Conservation (phyloP, 2,329 filamentous ascomycete species). For the Alternaria sp. region DNA sequence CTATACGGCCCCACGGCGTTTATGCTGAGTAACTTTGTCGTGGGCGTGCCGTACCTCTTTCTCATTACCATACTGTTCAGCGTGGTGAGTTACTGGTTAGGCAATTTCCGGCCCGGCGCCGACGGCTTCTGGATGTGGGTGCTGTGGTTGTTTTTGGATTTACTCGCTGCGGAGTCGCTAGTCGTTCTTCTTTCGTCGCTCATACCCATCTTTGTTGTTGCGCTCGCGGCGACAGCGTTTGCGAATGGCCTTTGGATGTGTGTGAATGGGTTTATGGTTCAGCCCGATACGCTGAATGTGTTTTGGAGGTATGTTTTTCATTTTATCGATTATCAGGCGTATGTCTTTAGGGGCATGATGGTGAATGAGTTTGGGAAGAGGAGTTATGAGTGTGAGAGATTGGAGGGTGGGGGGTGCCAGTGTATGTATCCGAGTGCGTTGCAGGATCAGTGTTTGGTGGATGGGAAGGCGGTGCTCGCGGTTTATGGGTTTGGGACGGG, state of each 20-base stretch:
- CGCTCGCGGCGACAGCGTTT: slow-evolving; percentile 80
- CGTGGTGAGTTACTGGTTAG: slow-evolving; percentile 78
- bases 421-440: slow-evolving; percentile 76
- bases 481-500: slow-evolving; percentile 73
- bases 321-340: slow-evolving; percentile 86
- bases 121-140: slow-evolving; percentile 77
- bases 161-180: slow-evolving; percentile 80
- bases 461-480: slow-evolving; percentile 72
- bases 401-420: slow-evolving; percentile 54
- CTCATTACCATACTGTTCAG: slow-evolving; percentile 79
- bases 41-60: slow-evolving; percentile 82
- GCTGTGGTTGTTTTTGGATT: slow-evolving; percentile 84
- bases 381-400: slow-evolving; percentile 65
- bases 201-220: slow-evolving; percentile 80
- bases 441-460: slow-evolving; percentile 70
- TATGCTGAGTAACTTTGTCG: slow-evolving; percentile 79
- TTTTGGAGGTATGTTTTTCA: slow-evolving; percentile 90
- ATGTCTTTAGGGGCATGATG: slow-evolving; percentile 94
- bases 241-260: slow-evolving; percentile 91
- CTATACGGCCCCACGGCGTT: slow-evolving; percentile 78
- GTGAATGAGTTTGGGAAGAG: slow-evolving; percentile 79
- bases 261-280: slow-evolving; percentile 82
- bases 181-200: slow-evolving; percentile 77
- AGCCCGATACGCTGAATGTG: slow-evolving; percentile 72
- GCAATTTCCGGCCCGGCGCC: slow-evolving; percentile 72